Evolutionary conservation across 768 basidiomycete genomes (phyloP), one percentile per base, ranked within the genome.

Genomic region (Leccinellum rugosiceps): DNA sequence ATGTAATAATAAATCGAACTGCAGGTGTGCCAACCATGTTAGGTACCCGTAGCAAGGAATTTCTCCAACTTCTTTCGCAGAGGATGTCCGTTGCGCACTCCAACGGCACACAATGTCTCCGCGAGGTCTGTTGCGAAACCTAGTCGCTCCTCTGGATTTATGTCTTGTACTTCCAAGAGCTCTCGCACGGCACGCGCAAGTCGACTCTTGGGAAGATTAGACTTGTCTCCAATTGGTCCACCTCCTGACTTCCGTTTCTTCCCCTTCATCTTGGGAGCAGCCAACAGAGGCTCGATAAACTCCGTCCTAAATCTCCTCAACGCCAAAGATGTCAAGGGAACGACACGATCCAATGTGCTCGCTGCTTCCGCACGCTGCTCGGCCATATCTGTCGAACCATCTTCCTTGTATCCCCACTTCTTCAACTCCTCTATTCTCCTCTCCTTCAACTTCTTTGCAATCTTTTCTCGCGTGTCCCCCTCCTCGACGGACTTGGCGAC

Each of bases 331-430:
- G 77, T 65, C 57, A 91, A 72, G 19, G 83, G 81, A 57, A 91
- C 80, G 64, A 90, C 74, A 49, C 88, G 85, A 63, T 89, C 86
- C 23, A 72, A 69, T 47, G 83, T 63, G 63, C 88, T 91, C 50
- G 86, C 87, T 5, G 89, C 87, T 71, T 91, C 88, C 31, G 87
- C 88, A 65, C 81, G 82, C 15, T 84, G 80, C 70, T 91, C 88
- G 26, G 87, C 86, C 52, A 78, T 71, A 7, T 83, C 82, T 17
- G 71, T 59, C 19, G 81, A 66, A 15, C 76, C 83, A 25, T 78
- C 81, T 11, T 81, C 81, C 47, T 75, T 69, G 63, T 81, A 86
- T 10, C 88, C 88, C 87, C 88, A 91, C 71, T 83, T 83, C 72
- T 77, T 83, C 51, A 91, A 71, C 68, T 90, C 89, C 58, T 82